Evolutionary conservation across 1,284 basidiomycete genomes (phyloP), one percentile per base, ranked within the genome.

Genomic region (Uromyces viciae-fabae): DNA sequence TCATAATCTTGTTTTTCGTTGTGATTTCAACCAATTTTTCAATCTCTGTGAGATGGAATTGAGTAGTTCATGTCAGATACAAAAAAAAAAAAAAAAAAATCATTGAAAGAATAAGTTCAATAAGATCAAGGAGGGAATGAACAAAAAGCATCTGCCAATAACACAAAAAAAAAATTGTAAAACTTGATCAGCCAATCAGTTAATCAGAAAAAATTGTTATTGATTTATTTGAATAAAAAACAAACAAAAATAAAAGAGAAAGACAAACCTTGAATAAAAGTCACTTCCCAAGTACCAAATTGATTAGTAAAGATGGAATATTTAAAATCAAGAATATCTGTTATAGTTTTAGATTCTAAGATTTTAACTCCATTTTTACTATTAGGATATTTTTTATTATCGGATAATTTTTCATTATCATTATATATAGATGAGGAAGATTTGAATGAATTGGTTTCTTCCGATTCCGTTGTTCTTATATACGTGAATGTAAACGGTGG

Each of bases 401-500:
- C 49, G 19, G 69, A 7, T 49, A 22, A 49, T 49, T 11, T 49
- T 49, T 49, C n/a, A 68, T 68, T 43, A 11, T 46, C 40, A 31
- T 46, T 28, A 2, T 40, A 43, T 28, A 43, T 72, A 52, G 40
- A 43, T 14, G 25, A 31, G 9, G 42, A 71, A 33, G 69, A 31
- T 52, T 17, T 22, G 2, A 33, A 54, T 54, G 69, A 33, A 3
- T 46, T n/a, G 33, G 46, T 33, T 36, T 86, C 87, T 40, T 84
- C 83, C 31, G 87, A 84, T 62, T 85, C 83, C 8, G 85, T 85
- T 33, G 85, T 85, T 33, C 86, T 82, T 72, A 85, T 85, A 82
- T 87, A 88, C 9, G 87, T 88, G 80, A 99, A 98, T 0, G 94
- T 92, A 87, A 97, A 99, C 0, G 96, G 96, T 49, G 96, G 92